Evolutionary conservation across 164 flowering plant species (phyloP).

Genomic region (Macadamia tetraphylla): DNA sequence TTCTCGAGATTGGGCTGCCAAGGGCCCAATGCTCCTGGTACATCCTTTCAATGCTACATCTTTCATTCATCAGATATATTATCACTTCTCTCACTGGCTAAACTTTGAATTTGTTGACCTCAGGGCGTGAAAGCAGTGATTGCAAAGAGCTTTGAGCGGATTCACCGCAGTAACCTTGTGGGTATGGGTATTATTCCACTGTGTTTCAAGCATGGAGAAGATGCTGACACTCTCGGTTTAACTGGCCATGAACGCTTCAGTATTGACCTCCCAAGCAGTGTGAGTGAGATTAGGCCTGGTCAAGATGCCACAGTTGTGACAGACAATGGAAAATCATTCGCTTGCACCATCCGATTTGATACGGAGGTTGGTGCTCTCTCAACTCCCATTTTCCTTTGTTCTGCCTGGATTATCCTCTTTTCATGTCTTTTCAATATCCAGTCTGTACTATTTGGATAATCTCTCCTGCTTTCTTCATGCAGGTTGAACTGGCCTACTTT

Average conservation of each 20-base stretch:
- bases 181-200: slow-evolving; percentile 86
- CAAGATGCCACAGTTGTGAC: slow-evolving; percentile 65
- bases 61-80: background rate
- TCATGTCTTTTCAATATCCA: background rate
- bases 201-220: slow-evolving; percentile 77
- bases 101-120: background rate
- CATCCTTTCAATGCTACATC: background rate
- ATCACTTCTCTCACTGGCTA: background rate
- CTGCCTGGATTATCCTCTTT: background rate
- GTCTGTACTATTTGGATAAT: background rate
- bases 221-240: slow-evolving; percentile 75
- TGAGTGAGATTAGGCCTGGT: slow-evolving; percentile 65
- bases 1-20: slow-evolving; percentile 89
- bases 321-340: slow-evolving; percentile 61
- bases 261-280: slow-evolving; percentile 62
- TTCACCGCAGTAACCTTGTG: slow-evolving; percentile 83
- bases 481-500: slow-evolving; percentile 78
- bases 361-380: slow-evolving; percentile 55
- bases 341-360: slow-evolving; percentile 57
- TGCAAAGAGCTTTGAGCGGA: slow-evolving; percentile 85
- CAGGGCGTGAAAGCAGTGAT: slow-evolving; percentile 96
- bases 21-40: slow-evolving; percentile 81
- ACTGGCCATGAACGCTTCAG: slow-evolving; percentile 73
- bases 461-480: slow-evolving; percentile 8
- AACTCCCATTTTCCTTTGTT: background rate